These are phyloP conservation scores for Corymbia maculata DNA, from an alignment of 345 rosid species.

Conservation along the genomic window DNA sequence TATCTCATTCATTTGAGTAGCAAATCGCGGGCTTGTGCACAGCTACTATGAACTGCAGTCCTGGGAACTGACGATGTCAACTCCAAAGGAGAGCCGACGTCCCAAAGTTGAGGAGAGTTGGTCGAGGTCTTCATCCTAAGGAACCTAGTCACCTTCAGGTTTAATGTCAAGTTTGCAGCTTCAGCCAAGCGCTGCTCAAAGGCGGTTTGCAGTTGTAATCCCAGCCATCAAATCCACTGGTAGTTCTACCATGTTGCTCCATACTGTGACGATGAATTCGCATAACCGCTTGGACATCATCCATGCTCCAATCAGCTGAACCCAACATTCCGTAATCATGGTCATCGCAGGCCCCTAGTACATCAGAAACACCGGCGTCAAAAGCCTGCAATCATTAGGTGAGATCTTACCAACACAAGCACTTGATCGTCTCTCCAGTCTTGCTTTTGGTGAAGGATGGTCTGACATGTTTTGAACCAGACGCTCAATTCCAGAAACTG, in stretches of 20 bases:
- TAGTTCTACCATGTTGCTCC: neutral
- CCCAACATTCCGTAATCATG: neutral
- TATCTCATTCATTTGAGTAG: neutral
- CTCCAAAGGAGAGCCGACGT: neutral
- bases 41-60: neutral
- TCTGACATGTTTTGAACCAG: neutral
- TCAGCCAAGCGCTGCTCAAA: neutral
- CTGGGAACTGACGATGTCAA: neutral
- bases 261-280: neutral
- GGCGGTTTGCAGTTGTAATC: neutral
- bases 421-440: neutral
- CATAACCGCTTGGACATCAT: neutral
- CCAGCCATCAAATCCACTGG: neutral
- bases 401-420: neutral
- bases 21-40: neutral
- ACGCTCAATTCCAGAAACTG: neutral
- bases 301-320: neutral
- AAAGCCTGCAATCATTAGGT: neutral
- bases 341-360: neutral
- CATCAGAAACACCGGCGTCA: neutral
- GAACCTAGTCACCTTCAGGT: neutral
- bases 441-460: neutral
- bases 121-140: neutral
- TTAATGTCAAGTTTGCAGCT: neutral
- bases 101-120: neutral